Conservation (phyloP, 306 rosid genomes). For the Hippophae rhamnoides region DNA sequence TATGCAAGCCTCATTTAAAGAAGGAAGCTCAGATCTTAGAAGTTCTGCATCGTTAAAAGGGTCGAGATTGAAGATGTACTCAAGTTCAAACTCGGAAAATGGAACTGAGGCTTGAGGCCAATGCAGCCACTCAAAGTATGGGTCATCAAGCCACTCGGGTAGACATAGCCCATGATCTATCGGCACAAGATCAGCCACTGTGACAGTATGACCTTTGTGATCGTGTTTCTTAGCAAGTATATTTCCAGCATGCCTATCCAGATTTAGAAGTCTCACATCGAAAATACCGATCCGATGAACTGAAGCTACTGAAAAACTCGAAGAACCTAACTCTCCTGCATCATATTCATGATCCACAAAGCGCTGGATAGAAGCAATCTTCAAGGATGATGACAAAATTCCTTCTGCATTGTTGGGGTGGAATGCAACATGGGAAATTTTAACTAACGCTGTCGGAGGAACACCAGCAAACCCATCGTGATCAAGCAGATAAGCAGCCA, state of each 20-base stretch:
- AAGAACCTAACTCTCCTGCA: constrained; percentile 83
- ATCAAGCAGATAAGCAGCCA: constrained; percentile 91
- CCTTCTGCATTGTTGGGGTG: constrained; percentile 21
- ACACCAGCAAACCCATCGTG: constrained; percentile 75
- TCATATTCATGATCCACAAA: constrained; percentile 73
- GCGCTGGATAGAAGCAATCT: constrained; percentile 80
- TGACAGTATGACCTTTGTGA: constrained; percentile 13
- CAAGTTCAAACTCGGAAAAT: constrained; percentile 59
- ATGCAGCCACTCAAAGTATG: constrained; percentile 93
- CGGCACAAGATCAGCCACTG: constrained; percentile 62
- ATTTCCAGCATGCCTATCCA: constrained; percentile 90
- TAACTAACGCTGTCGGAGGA: constrained; percentile 88
- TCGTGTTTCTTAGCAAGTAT: constrained; percentile 61
- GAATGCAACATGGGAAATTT: constrained; percentile 57
- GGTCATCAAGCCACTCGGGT: constrained; percentile 93
- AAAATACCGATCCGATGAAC: constrained; percentile 75
- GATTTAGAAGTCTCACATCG: constrained; percentile 66
- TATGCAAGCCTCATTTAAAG: constrained; percentile 52
- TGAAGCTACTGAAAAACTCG: constrained; percentile 59
- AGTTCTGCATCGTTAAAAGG: constrained; percentile 70
- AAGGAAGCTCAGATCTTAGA: constrained; percentile 51
- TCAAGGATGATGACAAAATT: constrained; percentile 25
- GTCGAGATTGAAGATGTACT: constrained; percentile 65
- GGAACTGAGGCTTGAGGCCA: constrained; percentile 90
- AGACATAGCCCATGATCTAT: constrained; percentile 93